Base-by-base conservation (phyloP, 1,284 basidiomycete species). In the Sporisorium graminicola region DNA sequence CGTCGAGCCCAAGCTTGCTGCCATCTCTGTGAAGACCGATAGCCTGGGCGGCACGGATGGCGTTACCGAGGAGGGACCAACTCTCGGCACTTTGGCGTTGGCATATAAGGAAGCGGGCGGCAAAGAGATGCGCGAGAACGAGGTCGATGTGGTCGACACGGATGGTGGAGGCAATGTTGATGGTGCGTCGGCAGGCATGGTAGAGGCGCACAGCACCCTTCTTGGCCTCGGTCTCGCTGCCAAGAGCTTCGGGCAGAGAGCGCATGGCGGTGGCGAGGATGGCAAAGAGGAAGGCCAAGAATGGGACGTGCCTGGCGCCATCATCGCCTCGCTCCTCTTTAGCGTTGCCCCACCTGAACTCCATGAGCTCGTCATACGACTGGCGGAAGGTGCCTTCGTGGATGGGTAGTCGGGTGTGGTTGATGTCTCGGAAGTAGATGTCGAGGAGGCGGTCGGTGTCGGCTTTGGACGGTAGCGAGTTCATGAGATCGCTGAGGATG, bases 1-100 rank as follows among this genome's bases (percentile, higher is more conserved):
- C 90, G 69, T 94, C 69, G 27, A 63, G 69, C 35, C 81, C 82
- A 14, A 84, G 74, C 63, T 91, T 91, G n/a, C 91, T 90, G 14
- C 93, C 93, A 85, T 98, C 95, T 60, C 95, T 89, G 86, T 98
- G 95, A 37, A 98, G 87, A 18, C 95, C 95, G 43, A 98, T 90
- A 1, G 95, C 95, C 84, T 97, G 95, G 13, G 95, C 95, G 16
- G 94, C 97, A 58, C 95, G 88, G 20, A 98, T 91, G 43, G 94
- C 94, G 1, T 94, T 94, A 52, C 95, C 95, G 13, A 98, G 88
- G 81, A 95, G 93, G 82, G 93, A 94, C 94, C 95, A 98, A 82
- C 94, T 95, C 87, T 97, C 95, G 5, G 93, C 94, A 77, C 94
- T 93, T 59, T 93, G 90, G 44, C 93, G 90, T 82, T 94, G 92